phyloP scores from a whole-genome alignment of 495 filamentous ascomycete species.

The Aspergillus leporis region DNA sequence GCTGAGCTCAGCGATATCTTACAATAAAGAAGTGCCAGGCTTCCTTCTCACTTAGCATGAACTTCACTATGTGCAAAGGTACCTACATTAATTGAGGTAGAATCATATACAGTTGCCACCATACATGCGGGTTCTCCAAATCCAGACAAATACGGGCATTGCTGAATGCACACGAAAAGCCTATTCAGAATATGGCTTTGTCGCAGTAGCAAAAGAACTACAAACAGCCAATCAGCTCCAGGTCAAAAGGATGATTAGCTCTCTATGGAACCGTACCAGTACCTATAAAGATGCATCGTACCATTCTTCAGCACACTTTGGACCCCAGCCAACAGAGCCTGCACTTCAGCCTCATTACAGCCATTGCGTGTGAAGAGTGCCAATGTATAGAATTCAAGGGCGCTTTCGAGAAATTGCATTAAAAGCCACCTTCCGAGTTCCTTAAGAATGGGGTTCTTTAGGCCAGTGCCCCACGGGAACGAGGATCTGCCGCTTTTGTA shows the following conservation, averaged over 20 bases:
- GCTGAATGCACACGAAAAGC: no score
- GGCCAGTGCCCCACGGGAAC: conserved; percentile 40
- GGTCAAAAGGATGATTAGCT: neutral
- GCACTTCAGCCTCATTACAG: neutral
- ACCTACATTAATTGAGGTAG: no score
- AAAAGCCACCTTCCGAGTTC: conserved; percentile 34
- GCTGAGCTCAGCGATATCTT: neutral
- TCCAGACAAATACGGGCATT: no score
- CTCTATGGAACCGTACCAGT: neutral
- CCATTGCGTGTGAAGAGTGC: neutral
- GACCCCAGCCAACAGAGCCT: neutral
- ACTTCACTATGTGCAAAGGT: no score
- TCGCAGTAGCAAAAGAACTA: neutral
- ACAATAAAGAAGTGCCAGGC: no score
- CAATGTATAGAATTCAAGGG: conserved; percentile 19
- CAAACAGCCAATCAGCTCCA: neutral
- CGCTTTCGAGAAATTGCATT: conserved; percentile 14
- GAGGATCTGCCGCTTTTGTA: conserved; percentile 20
- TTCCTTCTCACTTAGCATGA: no score
- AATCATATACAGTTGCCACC: no score
- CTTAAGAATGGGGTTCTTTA: conserved; percentile 37
- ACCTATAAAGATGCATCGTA: neutral
- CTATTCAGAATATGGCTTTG: neutral
- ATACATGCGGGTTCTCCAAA: no score
- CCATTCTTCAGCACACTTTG: neutral